Base-by-base conservation (phyloP, 1,139 yeast genomes). In the Scheffersomyces segobiensis region DNA sequence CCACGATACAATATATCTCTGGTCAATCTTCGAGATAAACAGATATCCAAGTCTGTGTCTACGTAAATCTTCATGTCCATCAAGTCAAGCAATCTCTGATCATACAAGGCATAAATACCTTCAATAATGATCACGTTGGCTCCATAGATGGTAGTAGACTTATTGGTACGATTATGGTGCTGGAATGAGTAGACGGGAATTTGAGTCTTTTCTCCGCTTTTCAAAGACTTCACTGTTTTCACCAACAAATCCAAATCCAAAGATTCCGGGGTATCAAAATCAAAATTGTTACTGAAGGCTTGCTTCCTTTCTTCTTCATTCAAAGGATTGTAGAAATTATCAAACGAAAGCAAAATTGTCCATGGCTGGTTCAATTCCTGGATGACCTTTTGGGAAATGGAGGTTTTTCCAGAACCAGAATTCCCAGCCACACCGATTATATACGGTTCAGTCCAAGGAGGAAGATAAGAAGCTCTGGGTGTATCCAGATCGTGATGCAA, bases 391-490 rank as follows among this genome's bases (percentile, higher is more conserved):
- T 92, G 88, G 0, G 98, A 96, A 26, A 95, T 91, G 42, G 97
- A 89, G 0, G 99, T 95, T 71, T 95, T 95, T 2, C 99, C 99
- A 0, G 97, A 90, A 1, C 98, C 99, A 22, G 97, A 89, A 57
- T 90, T 87, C 1, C 99, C 99, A 0, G 98, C 98, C 20, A 95
- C 86, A 6, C 98, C 99, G 62, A 95, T 93, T 55, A 95, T 87
- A 69, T 93, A 95, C 0, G 98, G 98, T 60, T 92, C 93, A 1
- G 92, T 88, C 98, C 98, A 95, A 24, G 98, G 98, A 2, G 98
- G 98, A 18, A 85, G 83, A 68, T 91, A 90, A 32, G 73, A 69
- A 3, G 68, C 59, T 22, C 57, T 57, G 55, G 57, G 46, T 3
- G 42, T 48, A 14, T 48, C 50, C n/a, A 48, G 26, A 24, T 48